Base-by-base conservation (phyloP, 2,329 filamentous ascomycete species). In the Cytospora piceae region DNA sequence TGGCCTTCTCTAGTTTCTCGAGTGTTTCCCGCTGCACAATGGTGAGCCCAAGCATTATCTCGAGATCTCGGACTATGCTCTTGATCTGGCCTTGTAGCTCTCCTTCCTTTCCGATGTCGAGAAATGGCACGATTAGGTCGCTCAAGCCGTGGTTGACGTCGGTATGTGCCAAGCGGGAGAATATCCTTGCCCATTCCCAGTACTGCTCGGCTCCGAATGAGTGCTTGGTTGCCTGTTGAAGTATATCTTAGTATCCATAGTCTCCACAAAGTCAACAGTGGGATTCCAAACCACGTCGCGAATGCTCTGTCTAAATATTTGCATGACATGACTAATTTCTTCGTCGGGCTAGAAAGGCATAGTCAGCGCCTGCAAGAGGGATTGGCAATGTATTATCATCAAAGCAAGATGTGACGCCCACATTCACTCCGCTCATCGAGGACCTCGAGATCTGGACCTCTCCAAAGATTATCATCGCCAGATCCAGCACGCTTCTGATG, bases 41-140 rank as follows among this genome's bases (percentile, higher is more conserved):
- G 5, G 73, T 71, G 17, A 83, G 73, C 17, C 76, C 73, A 0
- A 78, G 71, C 73, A 83, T 81, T 60, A 83, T 83, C 11, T 79
- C 77, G 0, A 84, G 74, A 66, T 84, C 81, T 17, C 83, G 81
- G 1, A 79, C 70, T 27, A 83, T 81, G 52, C 83, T 81, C 58
- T 81, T 79, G 12, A 80, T 77, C 59, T 83, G 81, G 0, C 74
- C 71, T 37, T 81, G 76, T 0, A 83, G 71, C 24, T 76, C 73
- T 0, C 77, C 79, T 66, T 83, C 80, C 0, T 75, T 74, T 3
- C 76, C 77, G 29, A 82, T 81, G 61, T 81, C 75, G 0, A 82
- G 74, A 0, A 79, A 71, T 70, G 58, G 64, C 1, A 68, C 64
- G 12, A 67, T 64, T 6, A 68, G 24, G 37, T 67, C 64, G n/a